phyloP scores from a whole-genome alignment of 2,329 filamentous ascomycete genomes.

The Scedosporium boydii region DNA sequence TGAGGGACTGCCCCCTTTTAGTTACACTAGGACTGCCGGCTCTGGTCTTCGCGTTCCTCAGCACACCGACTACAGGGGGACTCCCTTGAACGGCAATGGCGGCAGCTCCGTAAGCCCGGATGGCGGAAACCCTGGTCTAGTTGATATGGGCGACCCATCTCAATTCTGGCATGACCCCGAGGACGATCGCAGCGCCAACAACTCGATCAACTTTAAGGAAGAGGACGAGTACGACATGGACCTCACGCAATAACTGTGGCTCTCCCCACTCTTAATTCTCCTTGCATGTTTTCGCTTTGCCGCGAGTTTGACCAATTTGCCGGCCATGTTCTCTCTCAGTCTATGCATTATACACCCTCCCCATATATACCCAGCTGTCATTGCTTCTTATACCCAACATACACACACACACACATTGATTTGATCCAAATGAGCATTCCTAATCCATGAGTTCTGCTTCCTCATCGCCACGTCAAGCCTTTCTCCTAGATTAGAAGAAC shows the following conservation, averaged over 20 bases:
- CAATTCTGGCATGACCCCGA: slow-evolving; percentile 61
- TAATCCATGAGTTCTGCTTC: background rate
- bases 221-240: slow-evolving; percentile 93
- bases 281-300: background rate
- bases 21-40: slow-evolving; percentile 75
- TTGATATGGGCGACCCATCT: slow-evolving; percentile 39
- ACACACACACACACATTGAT: background rate
- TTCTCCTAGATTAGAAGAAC: background rate
- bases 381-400: background rate
- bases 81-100: slow-evolving; percentile 23
- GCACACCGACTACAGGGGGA: slow-evolving; percentile 85
- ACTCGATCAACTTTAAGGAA: slow-evolving; percentile 72
- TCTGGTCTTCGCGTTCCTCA: slow-evolving; percentile 84
- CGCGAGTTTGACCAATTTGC: background rate
- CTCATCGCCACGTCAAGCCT: background rate
- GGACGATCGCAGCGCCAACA: slow-evolving; percentile 61
- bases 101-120: slow-evolving; percentile 1
- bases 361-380: background rate
- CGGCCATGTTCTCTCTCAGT: background rate
- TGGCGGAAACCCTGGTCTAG: slow-evolving; percentile 13
- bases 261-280: too few relatives aligned
- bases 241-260: slow-evolving; percentile 31
- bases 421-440: background rate
- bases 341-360: background rate
- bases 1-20: slow-evolving; percentile 56